These are phyloP conservation scores for Akanthomyces uredinophilus DNA, from an alignment of 2,329 filamentous ascomycete genomes.

Conservation along the genomic window DNA sequence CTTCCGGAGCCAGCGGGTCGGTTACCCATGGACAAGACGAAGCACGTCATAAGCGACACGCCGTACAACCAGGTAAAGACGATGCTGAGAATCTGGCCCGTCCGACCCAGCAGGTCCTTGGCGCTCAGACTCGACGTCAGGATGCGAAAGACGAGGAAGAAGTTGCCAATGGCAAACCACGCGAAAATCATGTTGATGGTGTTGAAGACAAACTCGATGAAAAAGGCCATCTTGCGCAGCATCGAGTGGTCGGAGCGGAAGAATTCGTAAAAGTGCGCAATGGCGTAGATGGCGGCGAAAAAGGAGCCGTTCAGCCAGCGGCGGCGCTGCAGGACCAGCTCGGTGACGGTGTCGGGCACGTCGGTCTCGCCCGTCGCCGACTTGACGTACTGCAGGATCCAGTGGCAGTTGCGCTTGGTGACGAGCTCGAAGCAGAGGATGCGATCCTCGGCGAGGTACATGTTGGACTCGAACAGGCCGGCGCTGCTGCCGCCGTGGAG, in stretches of 20 bases:
- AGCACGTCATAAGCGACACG: conserved; percentile 85
- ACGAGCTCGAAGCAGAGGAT: conserved; percentile 98
- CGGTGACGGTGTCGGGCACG: conserved; percentile 88
- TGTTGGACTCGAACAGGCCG: conserved; percentile 97
- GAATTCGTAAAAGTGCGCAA: conserved; percentile 93
- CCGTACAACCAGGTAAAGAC: conserved; percentile 97
- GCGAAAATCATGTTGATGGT: conserved; percentile 96
- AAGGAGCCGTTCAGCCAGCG: conserved; percentile 98
- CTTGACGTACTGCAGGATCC: conserved; percentile 98
- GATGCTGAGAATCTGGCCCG: conserved; percentile 75
- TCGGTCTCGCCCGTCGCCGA: conserved; percentile 95
- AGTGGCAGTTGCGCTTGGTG: conserved; percentile 93
- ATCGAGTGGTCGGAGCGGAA: conserved; percentile 89
- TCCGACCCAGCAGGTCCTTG: conserved; percentile 63
- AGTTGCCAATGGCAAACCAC: conserved; percentile 98
- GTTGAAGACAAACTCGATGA: conserved; percentile 91
- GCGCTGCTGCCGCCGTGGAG: conserved; percentile 88
- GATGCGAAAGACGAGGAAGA: conserved; percentile 98
- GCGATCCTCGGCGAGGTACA: conserved; percentile 98
- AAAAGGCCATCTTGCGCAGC: conserved; percentile 80
- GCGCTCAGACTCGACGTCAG: conserved; percentile 79
- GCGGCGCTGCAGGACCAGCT: conserved; percentile 91
- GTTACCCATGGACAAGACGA: conserved; percentile 91
- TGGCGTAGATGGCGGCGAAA: conserved; percentile 93
- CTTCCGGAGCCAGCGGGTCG: conserved; percentile 88